Evolutionary conservation across 352 stramenopile genomes (phyloP).

Genomic region (Globisporangium irregulare): DNA sequence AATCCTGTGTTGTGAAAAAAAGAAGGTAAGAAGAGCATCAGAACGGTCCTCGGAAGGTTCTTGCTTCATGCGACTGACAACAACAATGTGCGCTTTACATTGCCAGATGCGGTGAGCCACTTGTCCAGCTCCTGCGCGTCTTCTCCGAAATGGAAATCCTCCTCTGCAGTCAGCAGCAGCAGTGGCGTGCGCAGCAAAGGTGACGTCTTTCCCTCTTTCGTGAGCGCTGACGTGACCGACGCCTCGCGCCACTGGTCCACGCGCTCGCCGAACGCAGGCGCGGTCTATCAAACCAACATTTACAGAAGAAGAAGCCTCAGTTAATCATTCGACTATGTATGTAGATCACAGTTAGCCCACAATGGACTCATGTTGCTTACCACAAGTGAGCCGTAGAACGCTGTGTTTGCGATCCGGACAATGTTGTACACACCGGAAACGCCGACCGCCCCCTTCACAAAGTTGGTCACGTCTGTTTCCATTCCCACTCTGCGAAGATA

Average conservation of each 20-base stretch:
- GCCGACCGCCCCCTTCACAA: slow-evolving; percentile 58
- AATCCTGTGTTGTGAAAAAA: slow-evolving; percentile 23
- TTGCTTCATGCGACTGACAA: background rate
- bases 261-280: slow-evolving; percentile 65
- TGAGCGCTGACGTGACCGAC: slow-evolving; percentile 48
- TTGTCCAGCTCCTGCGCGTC: slow-evolving; percentile 59
- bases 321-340: background rate
- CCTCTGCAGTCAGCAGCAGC: slow-evolving; percentile 60
- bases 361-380: slow-evolving; percentile 4
- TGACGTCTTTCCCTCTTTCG: slow-evolving; percentile 33
- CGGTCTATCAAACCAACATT: slow-evolving; percentile 22
- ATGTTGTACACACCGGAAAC: slow-evolving; percentile 88
- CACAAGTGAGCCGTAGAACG: slow-evolving; percentile 67
- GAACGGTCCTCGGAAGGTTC: background rate
- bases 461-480: slow-evolving; percentile 25
- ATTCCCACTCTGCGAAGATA: slow-evolving; percentile 41
- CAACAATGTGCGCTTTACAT: slow-evolving; percentile 25
- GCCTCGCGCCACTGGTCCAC: slow-evolving; percentile 70
- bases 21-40: background rate
- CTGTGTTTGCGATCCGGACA: slow-evolving; percentile 68
- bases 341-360: too few relatives aligned
- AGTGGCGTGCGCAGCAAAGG: slow-evolving; percentile 51
- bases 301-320: background rate
- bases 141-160: slow-evolving; percentile 83
- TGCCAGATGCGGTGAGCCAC: slow-evolving; percentile 56